phyloP scores from a whole-genome alignment of 176 grass and related monocot genomes.

The Poa pratensis region DNA sequence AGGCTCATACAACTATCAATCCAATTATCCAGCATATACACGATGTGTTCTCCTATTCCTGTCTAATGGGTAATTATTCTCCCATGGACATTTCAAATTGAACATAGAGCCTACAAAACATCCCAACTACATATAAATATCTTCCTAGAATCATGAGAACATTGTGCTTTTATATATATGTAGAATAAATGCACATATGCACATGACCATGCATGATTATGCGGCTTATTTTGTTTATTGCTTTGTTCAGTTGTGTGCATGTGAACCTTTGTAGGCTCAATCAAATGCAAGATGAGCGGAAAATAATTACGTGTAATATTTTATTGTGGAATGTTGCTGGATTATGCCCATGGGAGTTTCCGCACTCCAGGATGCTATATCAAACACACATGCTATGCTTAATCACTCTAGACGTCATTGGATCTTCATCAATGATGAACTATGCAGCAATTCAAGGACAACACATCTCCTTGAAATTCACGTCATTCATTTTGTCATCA shows the following conservation, averaged over 20 bases:
- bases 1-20: neutral
- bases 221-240: neutral
- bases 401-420: neutral
- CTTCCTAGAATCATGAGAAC: neutral
- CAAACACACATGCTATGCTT: neutral
- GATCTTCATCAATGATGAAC: neutral
- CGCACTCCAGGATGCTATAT: neutral
- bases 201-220: neutral
- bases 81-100: neutral
- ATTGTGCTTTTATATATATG: neutral
- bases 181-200: neutral
- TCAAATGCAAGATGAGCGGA: neutral
- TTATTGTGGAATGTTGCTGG: neutral
- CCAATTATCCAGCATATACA: neutral
- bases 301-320: neutral
- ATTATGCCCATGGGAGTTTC: too few relatives aligned
- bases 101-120: neutral
- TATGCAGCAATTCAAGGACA: neutral
- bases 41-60: neutral
- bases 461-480: neutral
- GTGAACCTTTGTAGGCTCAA: neutral
- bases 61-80: neutral
- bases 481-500: neutral
- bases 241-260: neutral
- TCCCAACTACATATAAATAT: neutral